These are phyloP conservation scores for Chrysanthemum lavandulifolium DNA, from an alignment of 129 eudicot genomes.

Conservation along the genomic window DNA sequence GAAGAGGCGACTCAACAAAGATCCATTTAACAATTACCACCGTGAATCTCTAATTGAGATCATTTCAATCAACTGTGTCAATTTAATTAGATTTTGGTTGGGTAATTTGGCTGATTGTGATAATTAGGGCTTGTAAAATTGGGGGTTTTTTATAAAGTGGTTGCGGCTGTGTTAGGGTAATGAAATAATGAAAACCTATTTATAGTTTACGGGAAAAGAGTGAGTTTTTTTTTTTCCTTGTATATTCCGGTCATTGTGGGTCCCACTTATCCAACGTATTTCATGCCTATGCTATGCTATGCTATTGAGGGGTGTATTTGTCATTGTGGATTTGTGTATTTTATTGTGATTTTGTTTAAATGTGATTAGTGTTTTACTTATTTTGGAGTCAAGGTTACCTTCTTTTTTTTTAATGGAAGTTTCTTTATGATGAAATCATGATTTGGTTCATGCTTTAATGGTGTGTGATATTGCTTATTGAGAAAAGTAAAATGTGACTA, in stretches of 20 bases:
- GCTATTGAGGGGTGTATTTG: constrained; percentile 7
- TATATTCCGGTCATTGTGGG: constrained; percentile 53
- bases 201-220: constrained; percentile 84
- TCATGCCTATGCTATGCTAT: not conserved
- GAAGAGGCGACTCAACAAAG: constrained; percentile 51
- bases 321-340: constrained; percentile 4
- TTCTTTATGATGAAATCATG: too few species aligned
- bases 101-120: not conserved
- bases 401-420: too few species aligned
- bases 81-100: constrained; percentile 25
- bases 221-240: constrained; percentile 25
- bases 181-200: constrained; percentile 47
- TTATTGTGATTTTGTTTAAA: not conserved
- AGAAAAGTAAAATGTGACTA: too few species aligned
- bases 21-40: constrained; percentile 37
- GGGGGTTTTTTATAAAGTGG: constrained; percentile 21
- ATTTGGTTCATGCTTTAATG: too few species aligned
- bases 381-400: too few species aligned
- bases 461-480: too few species aligned
- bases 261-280: constrained; percentile 27
- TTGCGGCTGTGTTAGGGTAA: constrained; percentile 81
- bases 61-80: constrained; percentile 18
- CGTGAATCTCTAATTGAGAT: constrained; percentile 11
- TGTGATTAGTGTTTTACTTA: not conserved
- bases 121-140: not conserved